Evolutionary conservation across 257 asterid species (phyloP).

Genomic region (Parsonsia alboflavescens): DNA sequence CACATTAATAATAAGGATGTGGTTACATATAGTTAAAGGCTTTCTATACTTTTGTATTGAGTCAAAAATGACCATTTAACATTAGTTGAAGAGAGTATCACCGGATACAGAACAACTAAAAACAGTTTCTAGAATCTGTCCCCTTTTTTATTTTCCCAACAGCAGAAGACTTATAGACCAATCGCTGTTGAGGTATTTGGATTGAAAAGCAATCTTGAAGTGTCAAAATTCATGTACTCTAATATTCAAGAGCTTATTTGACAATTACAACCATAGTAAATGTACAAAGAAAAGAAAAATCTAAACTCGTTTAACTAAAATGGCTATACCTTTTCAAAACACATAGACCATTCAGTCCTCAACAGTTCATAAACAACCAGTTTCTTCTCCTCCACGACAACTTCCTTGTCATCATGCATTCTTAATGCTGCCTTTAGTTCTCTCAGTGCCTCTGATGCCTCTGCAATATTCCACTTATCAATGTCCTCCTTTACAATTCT

Average conservation of each 20-base stretch:
- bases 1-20: not conserved
- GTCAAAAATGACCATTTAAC: not conserved
- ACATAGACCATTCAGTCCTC: conserved; percentile 59
- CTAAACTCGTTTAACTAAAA: not conserved
- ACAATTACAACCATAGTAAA: not conserved
- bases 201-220: not conserved
- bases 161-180: not conserved
- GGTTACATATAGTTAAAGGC: not conserved
- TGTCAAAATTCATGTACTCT: not conserved
- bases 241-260: not conserved
- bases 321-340: conserved; percentile 67
- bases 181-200: not conserved
- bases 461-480: conserved; percentile 50
- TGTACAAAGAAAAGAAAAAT: not conserved
- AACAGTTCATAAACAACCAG: conserved; percentile 57
- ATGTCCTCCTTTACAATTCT: conserved; percentile 46
- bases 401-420: conserved; percentile 37
- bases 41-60: not conserved
- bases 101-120: too few relatives aligned
- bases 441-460: conserved; percentile 60
- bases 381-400: conserved; percentile 35
- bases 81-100: not conserved
- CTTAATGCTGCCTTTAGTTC: conserved; percentile 64
- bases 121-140: not conserved
- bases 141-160: not conserved